phyloP scores from a whole-genome alignment of 306 rosid species.

The Crotalaria pallida region DNA sequence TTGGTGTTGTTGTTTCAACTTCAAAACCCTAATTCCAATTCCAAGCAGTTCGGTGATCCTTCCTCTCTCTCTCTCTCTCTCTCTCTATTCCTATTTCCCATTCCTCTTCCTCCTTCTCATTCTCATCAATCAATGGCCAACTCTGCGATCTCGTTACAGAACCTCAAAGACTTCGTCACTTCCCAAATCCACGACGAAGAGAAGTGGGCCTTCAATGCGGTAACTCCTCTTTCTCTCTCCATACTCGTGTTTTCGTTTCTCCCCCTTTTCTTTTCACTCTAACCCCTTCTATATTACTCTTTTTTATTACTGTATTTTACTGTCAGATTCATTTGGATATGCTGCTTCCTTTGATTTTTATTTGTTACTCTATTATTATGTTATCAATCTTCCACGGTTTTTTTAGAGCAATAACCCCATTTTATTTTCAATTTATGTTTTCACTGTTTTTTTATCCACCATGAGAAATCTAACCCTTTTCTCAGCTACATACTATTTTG shows the following conservation, averaged over 20 bases:
- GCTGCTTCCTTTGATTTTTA: neutral
- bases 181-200: slow-evolving; percentile 73
- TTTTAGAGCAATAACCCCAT: neutral
- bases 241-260: no score
- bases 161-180: slow-evolving; percentile 45
- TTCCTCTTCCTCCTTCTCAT: no score
- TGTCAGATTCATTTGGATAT: no score
- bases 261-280: no score
- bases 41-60: no score
- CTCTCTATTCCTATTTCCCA: no score
- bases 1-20: no score
- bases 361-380: no score
- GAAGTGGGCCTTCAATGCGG: slow-evolving; percentile 82
- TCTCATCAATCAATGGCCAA: slow-evolving; percentile 80
- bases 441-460: neutral
- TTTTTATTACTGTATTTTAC: no score
- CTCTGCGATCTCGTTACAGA: slow-evolving; percentile 43
- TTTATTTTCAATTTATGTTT: neutral
- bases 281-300: no score
- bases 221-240: slow-evolving; percentile 8
- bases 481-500: neutral
- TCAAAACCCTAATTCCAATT: no score
- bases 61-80: no score
- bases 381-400: neutral
- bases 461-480: neutral